Conservation (phyloP, 306 rosid genomes). For the Albizia julibrissin region DNA sequence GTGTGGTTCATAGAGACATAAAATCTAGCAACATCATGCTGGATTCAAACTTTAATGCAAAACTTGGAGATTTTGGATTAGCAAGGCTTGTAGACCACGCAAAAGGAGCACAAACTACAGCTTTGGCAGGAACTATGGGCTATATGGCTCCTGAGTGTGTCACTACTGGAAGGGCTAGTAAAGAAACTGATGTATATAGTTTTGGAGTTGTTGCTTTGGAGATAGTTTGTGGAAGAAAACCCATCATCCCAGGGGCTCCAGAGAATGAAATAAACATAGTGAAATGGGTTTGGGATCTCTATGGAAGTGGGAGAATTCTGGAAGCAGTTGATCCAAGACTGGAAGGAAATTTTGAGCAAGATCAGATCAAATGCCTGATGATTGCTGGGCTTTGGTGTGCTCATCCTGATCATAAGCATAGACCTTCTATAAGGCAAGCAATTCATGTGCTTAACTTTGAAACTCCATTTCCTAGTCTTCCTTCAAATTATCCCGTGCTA, state of each 20-base stretch:
- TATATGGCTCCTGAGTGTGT: not conserved
- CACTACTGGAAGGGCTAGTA: not conserved
- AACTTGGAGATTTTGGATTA: constrained; percentile 38
- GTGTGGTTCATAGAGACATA: not conserved
- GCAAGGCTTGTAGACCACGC: constrained; percentile 20
- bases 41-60: constrained; percentile 28
- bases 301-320: not conserved
- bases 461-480: not conserved
- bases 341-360: not conserved
- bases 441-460: not conserved
- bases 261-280: not conserved
- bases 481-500: not conserved
- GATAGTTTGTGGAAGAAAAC: not conserved
- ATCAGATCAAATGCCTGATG: not conserved
- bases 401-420: not conserved
- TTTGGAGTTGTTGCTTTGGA: not conserved
- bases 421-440: not conserved
- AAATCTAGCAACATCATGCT: constrained; percentile 39
- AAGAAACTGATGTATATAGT: not conserved
- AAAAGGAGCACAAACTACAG: not conserved
- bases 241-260: not conserved
- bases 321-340: not conserved
- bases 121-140: not conserved
- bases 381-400: not conserved
- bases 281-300: not conserved